These are phyloP conservation scores for Salicornia ramosissima DNA, from an alignment of 148 eudicot genomes.

Conservation along the genomic window DNA sequence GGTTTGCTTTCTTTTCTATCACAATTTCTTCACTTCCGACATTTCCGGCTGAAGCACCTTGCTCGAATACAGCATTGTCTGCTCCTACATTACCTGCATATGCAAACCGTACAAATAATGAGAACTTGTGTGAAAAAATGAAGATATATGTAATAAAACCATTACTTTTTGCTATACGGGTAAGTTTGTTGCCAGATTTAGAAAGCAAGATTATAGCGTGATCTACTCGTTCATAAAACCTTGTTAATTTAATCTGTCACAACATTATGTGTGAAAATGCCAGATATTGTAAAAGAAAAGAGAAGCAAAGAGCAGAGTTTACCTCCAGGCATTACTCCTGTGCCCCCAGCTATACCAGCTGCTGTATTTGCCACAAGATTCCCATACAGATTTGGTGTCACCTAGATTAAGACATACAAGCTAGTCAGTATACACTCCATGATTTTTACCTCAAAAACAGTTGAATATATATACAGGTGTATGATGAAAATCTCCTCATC, in stretches of 20 bases:
- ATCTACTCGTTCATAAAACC: not conserved
- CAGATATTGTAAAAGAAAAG: not conserved
- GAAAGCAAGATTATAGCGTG: not conserved
- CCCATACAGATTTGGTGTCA: slow-evolving; percentile 81
- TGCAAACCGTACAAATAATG: not conserved
- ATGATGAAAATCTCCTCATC: no score
- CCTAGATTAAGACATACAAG: slow-evolving; percentile 31
- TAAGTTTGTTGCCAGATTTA: not conserved
- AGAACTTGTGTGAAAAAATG: not conserved
- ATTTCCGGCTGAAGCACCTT: slow-evolving; percentile 95
- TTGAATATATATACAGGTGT: no score
- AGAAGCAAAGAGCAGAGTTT: slow-evolving; percentile 9
- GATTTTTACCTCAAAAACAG: no score
- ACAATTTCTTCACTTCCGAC: slow-evolving; percentile 61
- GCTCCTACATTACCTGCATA: slow-evolving; percentile 79
- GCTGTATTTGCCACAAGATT: slow-evolving; percentile 80
- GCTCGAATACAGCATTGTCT: slow-evolving; percentile 80
- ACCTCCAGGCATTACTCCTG: slow-evolving; percentile 92
- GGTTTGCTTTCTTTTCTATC: slow-evolving; percentile 69
- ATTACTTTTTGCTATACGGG: not conserved
- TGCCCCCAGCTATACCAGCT: slow-evolving; percentile 87
- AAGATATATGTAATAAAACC: not conserved
- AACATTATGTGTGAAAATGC: not conserved
- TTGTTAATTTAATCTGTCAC: not conserved
- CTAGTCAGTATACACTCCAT: not conserved